Percentiles rank a stretch among this genome's conserved stretches.
Evolutionary conservation across 768 basidiomycete species (phyloP).

Genomic region (Rhodosporidiobolus sp.): DNA sequence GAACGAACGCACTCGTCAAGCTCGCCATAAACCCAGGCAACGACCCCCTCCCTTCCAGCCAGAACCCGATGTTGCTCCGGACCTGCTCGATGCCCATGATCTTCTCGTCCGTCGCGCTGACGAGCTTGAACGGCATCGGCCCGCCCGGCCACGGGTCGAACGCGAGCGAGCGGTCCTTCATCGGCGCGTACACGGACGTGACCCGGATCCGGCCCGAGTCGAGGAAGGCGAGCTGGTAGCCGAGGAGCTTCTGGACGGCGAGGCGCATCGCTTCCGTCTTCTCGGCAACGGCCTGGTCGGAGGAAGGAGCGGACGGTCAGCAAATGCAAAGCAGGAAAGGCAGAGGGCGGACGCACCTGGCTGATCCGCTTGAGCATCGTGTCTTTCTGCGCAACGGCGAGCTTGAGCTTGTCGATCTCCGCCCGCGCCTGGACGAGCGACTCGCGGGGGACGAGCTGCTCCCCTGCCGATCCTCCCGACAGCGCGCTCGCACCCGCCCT

Average conservation of each 20-base stretch:
- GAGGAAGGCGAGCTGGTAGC: constrained; percentile 86
- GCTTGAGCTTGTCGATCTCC: constrained; percentile 67
- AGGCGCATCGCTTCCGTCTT: constrained; percentile 90
- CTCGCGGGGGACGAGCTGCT: constrained; percentile 35
- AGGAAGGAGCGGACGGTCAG: not conserved
- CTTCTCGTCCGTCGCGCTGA: constrained; percentile 46
- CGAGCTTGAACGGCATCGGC: constrained; percentile 38
- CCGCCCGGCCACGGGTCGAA: constrained; percentile 52
- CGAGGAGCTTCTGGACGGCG: constrained; percentile 81
- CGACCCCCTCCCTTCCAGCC: constrained; percentile 37
- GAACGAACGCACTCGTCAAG: constrained; percentile 35
- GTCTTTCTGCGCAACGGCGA: constrained; percentile 69
- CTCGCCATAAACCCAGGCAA: constrained; percentile 44
- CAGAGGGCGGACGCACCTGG: constrained; percentile 54
- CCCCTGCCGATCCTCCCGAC: not conserved
- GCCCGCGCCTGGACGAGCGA: constrained; percentile 63
- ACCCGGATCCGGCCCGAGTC: constrained; percentile 85
- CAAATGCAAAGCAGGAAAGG: not conserved
- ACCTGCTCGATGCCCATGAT: constrained; percentile 63
- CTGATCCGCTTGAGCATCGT: constrained; percentile 77
- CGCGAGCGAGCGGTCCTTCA: constrained; percentile 61
- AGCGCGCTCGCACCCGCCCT: constrained; percentile 3
- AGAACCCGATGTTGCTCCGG: constrained; percentile 64
- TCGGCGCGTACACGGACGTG: constrained; percentile 77
- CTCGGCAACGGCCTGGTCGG: constrained; percentile 66